A percentile compares a stretch with the other conserved stretches of the same genome.
phyloP scores from a whole-genome alignment of 352 stramenopile species.

The Phytopythium kandeliae region DNA sequence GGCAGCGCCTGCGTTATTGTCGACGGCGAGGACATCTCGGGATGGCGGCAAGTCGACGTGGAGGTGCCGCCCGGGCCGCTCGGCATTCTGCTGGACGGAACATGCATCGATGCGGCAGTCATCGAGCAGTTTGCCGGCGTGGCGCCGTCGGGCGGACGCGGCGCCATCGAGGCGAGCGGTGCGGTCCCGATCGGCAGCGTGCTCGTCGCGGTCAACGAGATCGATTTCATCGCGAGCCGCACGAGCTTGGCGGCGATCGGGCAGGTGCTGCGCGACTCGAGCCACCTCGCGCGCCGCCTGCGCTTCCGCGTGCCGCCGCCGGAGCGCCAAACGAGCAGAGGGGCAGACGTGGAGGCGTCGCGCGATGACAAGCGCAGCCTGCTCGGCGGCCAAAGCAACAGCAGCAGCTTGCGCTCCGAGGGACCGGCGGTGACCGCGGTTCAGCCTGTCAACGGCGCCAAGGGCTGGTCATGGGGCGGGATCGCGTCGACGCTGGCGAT shows the following conservation, averaged over 20 bases:
- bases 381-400: slow-evolving; percentile 6
- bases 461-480: slow-evolving; percentile 1
- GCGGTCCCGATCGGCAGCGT: slow-evolving; percentile 36
- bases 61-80: slow-evolving; percentile 41
- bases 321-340: slow-evolving; percentile 1
- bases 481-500: slow-evolving; percentile 4
- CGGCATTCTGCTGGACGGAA: slow-evolving; percentile 53
- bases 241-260: slow-evolving; percentile 39
- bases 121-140: slow-evolving; percentile 49
- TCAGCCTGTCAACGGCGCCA: background rate
- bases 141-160: slow-evolving; percentile 19
- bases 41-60: slow-evolving; percentile 28
- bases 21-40: slow-evolving; percentile 18
- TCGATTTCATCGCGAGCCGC: slow-evolving; percentile 31
- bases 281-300: slow-evolving; percentile 27
- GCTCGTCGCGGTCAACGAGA: slow-evolving; percentile 57
- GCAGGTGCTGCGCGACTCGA: slow-evolving; percentile 43
- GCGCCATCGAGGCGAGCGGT: slow-evolving; percentile 41
- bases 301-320: slow-evolving; percentile 33
- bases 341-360: slow-evolving; percentile 1
- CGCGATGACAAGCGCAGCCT: slow-evolving; percentile 9
- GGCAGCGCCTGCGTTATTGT: slow-evolving; percentile 7
- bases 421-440: background rate
- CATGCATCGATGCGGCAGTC: slow-evolving; percentile 28
- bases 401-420: too few relatives aligned